Evolutionary conservation across 305 asterid genomes (phyloP), one percentile per base, ranked within the genome.

Genomic region (Nicotiana rustica): DNA sequence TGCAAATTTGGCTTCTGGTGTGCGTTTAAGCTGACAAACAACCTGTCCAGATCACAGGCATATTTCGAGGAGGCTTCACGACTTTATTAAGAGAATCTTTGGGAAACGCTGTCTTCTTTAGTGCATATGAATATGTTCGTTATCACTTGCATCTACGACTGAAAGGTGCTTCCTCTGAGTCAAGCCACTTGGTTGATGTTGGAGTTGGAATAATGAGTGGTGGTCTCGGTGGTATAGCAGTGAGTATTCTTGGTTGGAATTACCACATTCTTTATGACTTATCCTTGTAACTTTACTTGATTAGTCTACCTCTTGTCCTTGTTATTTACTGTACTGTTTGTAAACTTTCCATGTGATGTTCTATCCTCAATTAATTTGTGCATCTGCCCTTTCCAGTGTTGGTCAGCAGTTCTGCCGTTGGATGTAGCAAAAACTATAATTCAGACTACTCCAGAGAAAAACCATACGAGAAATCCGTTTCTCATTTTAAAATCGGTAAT

Each of bases 361-460:
- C 17, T 49, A 25, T 29, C 25, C 80, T 15, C 25, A 52, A 52
- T 31, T 59, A 13, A n/a, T 57, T 86, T 84, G 29, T 52, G 64
- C 62, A 73, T 75, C 80, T 29, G 31, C 15, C 31, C 65, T 81
- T 89, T 84, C 83, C 89, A 96, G 99, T 96, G 90, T 83, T 96
- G 98, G 99, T 87, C 89, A 52, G 91, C 87, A 84, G 94, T 94
- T 82, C 89, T 96, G 85, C 98, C 98, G 0, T 61, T 94, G 76
- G 99, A 96, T 86, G 97, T 96, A 84, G 97, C 99, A 55, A 96
- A 96, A 89, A 94, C 98, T 79, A 93, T 94, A 79, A 95, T 93
- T 87, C 99, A 96, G 85, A 94, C 98, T 38, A 82, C 93, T 83
- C 78, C 90, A 0, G 97, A 91, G 83, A 86, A 77, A 82, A 82